Base-by-base conservation (phyloP, 208 protist species). In the Wallacemonas sp. region DNA sequence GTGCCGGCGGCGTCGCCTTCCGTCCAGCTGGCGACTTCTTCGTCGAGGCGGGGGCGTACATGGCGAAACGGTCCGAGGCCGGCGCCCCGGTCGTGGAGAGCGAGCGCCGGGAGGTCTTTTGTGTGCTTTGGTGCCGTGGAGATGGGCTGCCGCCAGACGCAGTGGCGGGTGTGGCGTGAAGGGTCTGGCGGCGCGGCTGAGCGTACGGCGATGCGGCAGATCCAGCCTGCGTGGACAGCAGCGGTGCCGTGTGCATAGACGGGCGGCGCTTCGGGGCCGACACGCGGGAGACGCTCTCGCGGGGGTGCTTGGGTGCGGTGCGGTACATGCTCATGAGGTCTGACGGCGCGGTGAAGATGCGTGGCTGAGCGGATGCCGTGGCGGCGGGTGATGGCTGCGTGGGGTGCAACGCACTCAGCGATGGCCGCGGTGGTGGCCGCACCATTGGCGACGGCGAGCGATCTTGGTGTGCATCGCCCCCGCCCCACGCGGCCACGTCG, bases 41-140 rank as follows among this genome's bases (percentile, higher is more conserved):
- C 4, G 48, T 19, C 24, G 64, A 8, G 8, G 71, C 30, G 1
- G 46, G 46, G 44, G 72, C 66, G 56, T 82, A 81, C 70, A 81
- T 77, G 23, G 65, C 60, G 33, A 66, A 80, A 6, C 70, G 72
- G 2, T 68, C 52, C 0, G 52, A 4, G 12, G n/a, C 24, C 21
- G 30, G 3, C n/a, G 52, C 52, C n/a, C 29, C 0, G 12, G 52
- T 17, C 16, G 32, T n/a, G 6, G 48, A 56, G 5, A 9, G 11
- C 27, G 48, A 23, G 12, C 48, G 48, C 12, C 27, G 48, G 8
- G 48, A 27, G n/a, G 48, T n/a, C n/a, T n/a, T n/a, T n/a, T 23
- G 36, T 16, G 24, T 6, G 47, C 26, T n/a, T 26, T 32, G 26
- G 9, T 21, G 47, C 6, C 9, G 47, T 55, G 47, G 36, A 41